Conservation (phyloP, 2,329 filamentous ascomycete genomes). For the Diaporthe citriasiana region DNA sequence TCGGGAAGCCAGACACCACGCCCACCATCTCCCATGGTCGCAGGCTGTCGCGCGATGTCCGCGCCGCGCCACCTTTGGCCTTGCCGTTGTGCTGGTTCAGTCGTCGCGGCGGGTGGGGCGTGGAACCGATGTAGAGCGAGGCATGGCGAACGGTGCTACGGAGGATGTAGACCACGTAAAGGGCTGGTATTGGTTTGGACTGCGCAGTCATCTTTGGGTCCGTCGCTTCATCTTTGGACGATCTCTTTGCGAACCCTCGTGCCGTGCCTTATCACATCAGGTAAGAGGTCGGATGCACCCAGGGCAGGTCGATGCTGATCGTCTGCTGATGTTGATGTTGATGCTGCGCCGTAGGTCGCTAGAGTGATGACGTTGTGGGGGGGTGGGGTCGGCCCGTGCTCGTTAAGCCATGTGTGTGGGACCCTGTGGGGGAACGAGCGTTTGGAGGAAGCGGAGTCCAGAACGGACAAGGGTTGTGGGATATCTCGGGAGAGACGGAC, state of each 20-base stretch:
- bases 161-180: slow-evolving; percentile 94
- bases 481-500: background rate
- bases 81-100: slow-evolving; percentile 93
- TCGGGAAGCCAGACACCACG: slow-evolving; percentile 90
- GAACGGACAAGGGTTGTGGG: slow-evolving; percentile 1
- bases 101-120: slow-evolving; percentile 87
- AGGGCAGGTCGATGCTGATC: background rate
- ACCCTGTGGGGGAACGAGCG: background rate
- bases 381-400: slow-evolving; percentile 26
- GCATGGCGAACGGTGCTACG: slow-evolving; percentile 82
- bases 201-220: slow-evolving; percentile 57
- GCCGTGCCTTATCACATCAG: background rate
- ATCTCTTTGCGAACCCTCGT: background rate
- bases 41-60: slow-evolving; percentile 76
- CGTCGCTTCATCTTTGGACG: slow-evolving; percentile 30
- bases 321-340: slow-evolving; percentile 30
- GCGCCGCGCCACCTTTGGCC: slow-evolving; percentile 82
- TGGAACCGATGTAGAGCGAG: slow-evolving; percentile 90
- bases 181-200: slow-evolving; percentile 79
- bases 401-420: background rate
- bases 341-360: slow-evolving; percentile 14
- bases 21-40: slow-evolving; percentile 94
- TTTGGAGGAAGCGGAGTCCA: background rate
- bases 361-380: slow-evolving; percentile 35
- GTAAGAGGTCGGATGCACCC: background rate